Percentiles rank a stretch among this genome's conserved stretches.
Conservation (phyloP, 73 alveolate genomes). For the Paramecium octaurelia region DNA sequence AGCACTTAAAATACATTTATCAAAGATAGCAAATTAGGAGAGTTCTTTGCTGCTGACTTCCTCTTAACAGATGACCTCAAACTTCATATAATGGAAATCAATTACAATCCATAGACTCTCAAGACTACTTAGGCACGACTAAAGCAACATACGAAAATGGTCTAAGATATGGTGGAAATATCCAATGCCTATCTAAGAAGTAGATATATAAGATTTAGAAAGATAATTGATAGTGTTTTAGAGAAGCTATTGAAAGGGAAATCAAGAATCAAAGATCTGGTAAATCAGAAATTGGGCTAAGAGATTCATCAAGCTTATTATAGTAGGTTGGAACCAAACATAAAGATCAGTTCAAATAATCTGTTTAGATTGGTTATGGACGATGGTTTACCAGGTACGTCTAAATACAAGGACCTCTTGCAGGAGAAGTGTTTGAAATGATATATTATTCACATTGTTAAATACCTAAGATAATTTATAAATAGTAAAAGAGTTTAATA, state of each 20-base stretch:
- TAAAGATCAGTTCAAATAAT: background rate
- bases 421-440: background rate
- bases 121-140: background rate
- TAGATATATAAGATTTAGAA: background rate
- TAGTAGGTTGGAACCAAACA: background rate
- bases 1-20: slow-evolving; percentile 11
- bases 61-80: slow-evolving; percentile 32
- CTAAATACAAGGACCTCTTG: background rate
- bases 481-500: background rate
- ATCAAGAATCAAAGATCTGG: background rate
- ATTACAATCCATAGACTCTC: slow-evolving; percentile 35
- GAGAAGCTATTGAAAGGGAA: background rate
- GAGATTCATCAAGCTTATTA: background rate
- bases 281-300: background rate
- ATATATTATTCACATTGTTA: background rate
- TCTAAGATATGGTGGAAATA: background rate
- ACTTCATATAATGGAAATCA: slow-evolving; percentile 43
- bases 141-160: background rate
- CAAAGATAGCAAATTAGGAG: slow-evolving; percentile 29
- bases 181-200: slow-evolving; percentile 2
- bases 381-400: background rate
- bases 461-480: background rate
- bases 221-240: background rate
- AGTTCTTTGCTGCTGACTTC: slow-evolving; percentile 47
- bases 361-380: background rate